Percentiles rank a stretch among this genome's conserved stretches.
phyloP scores from a whole-genome alignment of 306 rosid genomes.

The Cercis canadensis region DNA sequence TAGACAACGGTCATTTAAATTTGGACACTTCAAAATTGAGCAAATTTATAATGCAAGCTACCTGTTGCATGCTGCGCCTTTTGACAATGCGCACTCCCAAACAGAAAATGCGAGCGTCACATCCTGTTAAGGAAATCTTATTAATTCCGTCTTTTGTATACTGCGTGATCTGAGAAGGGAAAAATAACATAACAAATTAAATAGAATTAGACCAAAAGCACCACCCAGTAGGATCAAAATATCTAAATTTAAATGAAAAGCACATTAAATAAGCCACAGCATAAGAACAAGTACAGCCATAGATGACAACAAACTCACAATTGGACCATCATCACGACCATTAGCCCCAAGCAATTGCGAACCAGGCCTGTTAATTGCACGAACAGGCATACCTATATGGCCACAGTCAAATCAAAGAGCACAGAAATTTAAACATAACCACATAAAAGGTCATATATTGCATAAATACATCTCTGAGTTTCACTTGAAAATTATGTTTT shows the following conservation, averaged over 20 bases:
- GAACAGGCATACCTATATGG: constrained; percentile 75
- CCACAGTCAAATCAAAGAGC: constrained; percentile 28
- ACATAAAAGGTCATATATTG: constrained; percentile 8
- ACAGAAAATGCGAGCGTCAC: constrained; percentile 91
- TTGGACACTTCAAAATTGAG: neutral
- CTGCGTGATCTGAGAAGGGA: constrained; percentile 78
- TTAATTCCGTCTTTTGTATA: constrained; percentile 85
- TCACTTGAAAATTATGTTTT: too few species aligned
- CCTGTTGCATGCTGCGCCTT: constrained; percentile 87
- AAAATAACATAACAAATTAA: constrained; percentile 20
- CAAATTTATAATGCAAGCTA: constrained; percentile 38
- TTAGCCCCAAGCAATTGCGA: constrained; percentile 92
- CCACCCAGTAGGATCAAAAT: neutral
- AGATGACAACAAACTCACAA: constrained; percentile 66
- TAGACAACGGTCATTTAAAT: neutral
- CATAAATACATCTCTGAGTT: neutral
- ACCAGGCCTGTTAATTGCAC: constrained; percentile 91
- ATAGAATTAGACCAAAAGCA: constrained; percentile 16
- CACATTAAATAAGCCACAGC: constrained; percentile 8
- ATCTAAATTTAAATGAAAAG: constrained; percentile 20
- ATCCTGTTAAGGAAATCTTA: constrained; percentile 83
- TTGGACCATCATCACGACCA: constrained; percentile 99
- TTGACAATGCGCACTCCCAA: constrained; percentile 93
- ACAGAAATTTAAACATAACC: constrained; percentile 7
- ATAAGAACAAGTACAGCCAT: constrained; percentile 9